phyloP scores from a whole-genome alignment of 768 basidiomycete genomes.

The Suillus subluteus region DNA sequence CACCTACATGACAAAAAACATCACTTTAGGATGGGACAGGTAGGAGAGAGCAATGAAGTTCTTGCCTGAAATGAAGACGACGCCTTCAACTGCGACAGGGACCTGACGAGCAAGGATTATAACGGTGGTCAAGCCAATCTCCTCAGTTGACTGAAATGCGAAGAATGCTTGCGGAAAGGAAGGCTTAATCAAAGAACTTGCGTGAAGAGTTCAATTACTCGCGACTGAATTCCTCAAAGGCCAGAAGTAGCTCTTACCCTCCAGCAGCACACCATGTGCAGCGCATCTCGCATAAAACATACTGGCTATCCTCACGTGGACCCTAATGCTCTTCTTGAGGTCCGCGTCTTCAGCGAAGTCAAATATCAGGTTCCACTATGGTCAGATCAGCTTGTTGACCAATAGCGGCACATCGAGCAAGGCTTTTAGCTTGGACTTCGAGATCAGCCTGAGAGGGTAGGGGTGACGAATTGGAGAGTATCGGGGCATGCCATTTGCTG shows the following conservation, averaged over 20 bases:
- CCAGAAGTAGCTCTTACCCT: slow-evolving; percentile 38
- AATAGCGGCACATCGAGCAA: slow-evolving; percentile 52
- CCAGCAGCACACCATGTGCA: slow-evolving; percentile 50
- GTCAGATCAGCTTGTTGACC: slow-evolving; percentile 55
- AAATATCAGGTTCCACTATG: slow-evolving; percentile 54
- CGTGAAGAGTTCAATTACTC: not conserved
- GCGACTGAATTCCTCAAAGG: not conserved
- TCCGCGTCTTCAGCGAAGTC: slow-evolving; percentile 41
- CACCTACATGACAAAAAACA: slow-evolving; percentile 22
- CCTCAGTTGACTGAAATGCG: slow-evolving; percentile 40
- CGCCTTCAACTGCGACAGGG: slow-evolving; percentile 49
- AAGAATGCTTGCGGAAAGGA: slow-evolving; percentile 52
- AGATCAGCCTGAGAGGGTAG: slow-evolving; percentile 46
- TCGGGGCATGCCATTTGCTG: slow-evolving; percentile 53
- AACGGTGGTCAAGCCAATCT: slow-evolving; percentile 49
- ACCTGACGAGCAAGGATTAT: slow-evolving; percentile 49
- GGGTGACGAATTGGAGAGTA: slow-evolving; percentile 46
- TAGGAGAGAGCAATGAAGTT: not conserved
- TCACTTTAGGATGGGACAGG: not conserved
- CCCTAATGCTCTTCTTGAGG: slow-evolving; percentile 46
- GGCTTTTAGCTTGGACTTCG: slow-evolving; percentile 49
- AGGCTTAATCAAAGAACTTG: slow-evolving; percentile 54
- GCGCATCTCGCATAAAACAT: slow-evolving; percentile 50
- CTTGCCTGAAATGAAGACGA: slow-evolving; percentile 53
- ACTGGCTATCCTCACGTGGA: slow-evolving; percentile 48